A percentile compares a stretch with the other conserved stretches of the same genome.
These are phyloP conservation scores for Talaromyces sp. DNA, from an alignment of 2,329 filamentous ascomycete species.

Conservation along the genomic window DNA sequence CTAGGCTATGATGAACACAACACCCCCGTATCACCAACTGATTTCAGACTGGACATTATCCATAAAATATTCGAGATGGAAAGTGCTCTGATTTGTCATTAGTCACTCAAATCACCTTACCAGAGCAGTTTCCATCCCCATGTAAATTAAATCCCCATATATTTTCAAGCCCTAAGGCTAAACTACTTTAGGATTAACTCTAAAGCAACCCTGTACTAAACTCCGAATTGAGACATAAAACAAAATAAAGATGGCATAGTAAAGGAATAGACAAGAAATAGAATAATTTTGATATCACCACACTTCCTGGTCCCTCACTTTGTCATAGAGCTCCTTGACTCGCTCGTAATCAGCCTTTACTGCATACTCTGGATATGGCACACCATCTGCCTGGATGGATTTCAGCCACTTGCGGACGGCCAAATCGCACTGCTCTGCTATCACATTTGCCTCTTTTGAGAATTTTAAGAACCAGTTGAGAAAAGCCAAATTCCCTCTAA, in stretches of 20 bases:
- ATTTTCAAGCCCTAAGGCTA: background rate
- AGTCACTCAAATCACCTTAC: too few species aligned
- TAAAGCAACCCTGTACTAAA: too few species aligned
- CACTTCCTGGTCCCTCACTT: too few species aligned
- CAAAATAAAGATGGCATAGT: too few species aligned
- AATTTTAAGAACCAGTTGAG: conserved; percentile 1
- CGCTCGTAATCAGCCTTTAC: background rate
- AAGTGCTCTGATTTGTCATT: too few species aligned
- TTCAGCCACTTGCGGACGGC: conserved; percentile 3
- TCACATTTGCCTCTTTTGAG: background rate
- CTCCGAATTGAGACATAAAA: too few species aligned
- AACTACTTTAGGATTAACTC: too few species aligned
- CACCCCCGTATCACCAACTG: background rate
- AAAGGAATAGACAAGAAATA: too few species aligned
- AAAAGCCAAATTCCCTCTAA: conserved; percentile 6
- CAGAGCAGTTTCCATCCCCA: background rate
- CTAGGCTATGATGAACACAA: background rate
- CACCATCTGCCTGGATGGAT: background rate
- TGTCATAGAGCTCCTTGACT: background rate
- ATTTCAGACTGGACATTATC: background rate
- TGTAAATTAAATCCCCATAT: background rate
- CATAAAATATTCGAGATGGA: too few species aligned
- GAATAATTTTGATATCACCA: too few species aligned
- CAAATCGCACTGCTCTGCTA: background rate
- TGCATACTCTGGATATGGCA: conserved; percentile 1